Evolutionary conservation across 352 stramenopile species (phyloP).

Genomic region (Detonula confervacea): DNA sequence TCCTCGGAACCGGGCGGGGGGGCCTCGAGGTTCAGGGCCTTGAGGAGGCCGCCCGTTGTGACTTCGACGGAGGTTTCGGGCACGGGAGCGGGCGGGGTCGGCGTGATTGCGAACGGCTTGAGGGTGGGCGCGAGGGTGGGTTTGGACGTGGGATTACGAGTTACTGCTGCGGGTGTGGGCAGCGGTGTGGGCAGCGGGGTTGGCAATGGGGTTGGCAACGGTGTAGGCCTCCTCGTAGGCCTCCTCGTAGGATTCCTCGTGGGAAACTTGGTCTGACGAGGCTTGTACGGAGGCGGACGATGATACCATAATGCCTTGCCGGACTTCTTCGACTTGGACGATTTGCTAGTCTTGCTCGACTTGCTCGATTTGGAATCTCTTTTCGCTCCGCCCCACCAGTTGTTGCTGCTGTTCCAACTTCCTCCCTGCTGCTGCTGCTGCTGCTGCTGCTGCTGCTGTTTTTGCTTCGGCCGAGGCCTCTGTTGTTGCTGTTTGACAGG

Average conservation of each 20-base stretch:
- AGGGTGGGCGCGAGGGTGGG: background rate
- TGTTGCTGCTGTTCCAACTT: background rate
- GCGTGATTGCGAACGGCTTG: background rate
- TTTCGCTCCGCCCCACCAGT: no score
- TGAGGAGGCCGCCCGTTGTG: constrained; percentile 44
- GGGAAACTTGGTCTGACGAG: no score
- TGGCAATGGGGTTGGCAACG: no score
- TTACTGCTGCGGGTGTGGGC: no score
- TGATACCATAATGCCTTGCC: no score
- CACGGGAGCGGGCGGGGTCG: background rate
- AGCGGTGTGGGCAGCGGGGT: no score
- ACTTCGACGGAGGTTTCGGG: constrained; percentile 22
- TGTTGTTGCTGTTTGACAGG: background rate
- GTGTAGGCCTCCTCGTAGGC: background rate
- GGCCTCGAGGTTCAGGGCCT: constrained; percentile 18
- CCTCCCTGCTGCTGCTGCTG: constrained; percentile 21
- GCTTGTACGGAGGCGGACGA: background rate
- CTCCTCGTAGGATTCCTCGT: background rate
- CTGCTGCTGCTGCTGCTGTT: background rate
- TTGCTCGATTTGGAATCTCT: constrained; percentile 25
- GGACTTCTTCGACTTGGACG: no score
- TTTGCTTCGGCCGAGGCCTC: background rate
- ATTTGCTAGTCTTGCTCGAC: no score
- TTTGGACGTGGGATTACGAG: no score
- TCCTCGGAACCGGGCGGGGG: constrained; percentile 11